Evolutionary conservation across 805 yeast genomes (phyloP).

Genomic region (Martiniozyma abietophila): DNA sequence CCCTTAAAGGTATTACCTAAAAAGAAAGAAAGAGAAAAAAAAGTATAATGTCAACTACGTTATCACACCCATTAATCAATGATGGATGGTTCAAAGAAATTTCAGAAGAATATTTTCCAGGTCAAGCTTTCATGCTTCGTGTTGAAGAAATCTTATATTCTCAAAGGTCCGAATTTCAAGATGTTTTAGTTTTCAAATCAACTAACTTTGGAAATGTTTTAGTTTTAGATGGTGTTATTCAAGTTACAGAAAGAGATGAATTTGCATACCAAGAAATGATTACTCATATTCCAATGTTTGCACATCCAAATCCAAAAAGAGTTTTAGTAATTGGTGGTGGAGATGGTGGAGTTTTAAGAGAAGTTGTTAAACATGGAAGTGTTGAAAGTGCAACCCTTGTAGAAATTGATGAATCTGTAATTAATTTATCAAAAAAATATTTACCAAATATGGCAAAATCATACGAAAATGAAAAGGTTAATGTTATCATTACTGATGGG

Average conservation of each 20-base stretch:
- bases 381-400: conserved; percentile 87
- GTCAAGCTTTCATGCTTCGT: conserved; percentile 69
- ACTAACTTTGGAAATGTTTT: conserved; percentile 76
- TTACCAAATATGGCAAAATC: conserved; percentile 68
- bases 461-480: conserved; percentile 55
- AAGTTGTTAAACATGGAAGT: conserved; percentile 77
- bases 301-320: conserved; percentile 73
- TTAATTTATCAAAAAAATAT: conserved; percentile 58
- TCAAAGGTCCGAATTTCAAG: conserved; percentile 66
- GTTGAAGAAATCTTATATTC: conserved; percentile 60
- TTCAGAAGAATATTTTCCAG: conserved; percentile 67
- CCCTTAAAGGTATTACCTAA: neutral
- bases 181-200: conserved; percentile 70
- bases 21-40: conserved; percentile 1
- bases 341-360: conserved; percentile 97
- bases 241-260: conserved; percentile 88
- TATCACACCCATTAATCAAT: conserved; percentile 40
- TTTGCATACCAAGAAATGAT: conserved; percentile 92
- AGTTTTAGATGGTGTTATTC: conserved; percentile 83
- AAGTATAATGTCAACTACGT: too few relatives aligned
- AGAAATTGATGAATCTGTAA: conserved; percentile 85
- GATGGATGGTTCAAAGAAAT: conserved; percentile 81
- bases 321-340: conserved; percentile 98
- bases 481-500: conserved; percentile 70
- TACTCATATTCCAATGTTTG: conserved; percentile 69